phyloP scores from a whole-genome alignment of 73 alveolate genomes.

The Halteria grandinella region DNA sequence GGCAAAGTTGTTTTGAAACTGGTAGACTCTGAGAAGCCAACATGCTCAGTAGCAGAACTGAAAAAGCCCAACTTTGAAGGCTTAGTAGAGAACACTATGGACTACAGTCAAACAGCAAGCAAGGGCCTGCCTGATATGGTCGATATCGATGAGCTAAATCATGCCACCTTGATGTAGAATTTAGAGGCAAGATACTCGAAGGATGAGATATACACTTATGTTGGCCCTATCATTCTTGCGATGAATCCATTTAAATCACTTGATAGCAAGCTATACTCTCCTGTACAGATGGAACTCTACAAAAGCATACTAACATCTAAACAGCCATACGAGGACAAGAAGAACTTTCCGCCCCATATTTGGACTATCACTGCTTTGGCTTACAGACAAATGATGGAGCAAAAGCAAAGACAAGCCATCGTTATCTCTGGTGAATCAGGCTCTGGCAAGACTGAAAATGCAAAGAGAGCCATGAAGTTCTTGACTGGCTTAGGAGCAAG shows the following conservation, averaged over 20 bases:
- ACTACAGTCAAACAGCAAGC: conserved; percentile 53
- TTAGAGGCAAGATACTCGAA: conserved; percentile 78
- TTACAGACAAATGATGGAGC: conserved; percentile 77
- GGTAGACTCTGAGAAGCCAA: conserved; percentile 7
- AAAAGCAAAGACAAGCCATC: conserved; percentile 90
- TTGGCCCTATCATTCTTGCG: conserved; percentile 95
- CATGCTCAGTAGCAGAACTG: not conserved
- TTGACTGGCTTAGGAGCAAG: conserved; percentile 52
- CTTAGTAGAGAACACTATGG: conserved; percentile 36
- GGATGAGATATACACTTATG: conserved; percentile 93
- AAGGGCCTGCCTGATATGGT: conserved; percentile 83
- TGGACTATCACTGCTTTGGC: conserved; percentile 92
- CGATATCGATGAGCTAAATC: conserved; percentile 77
- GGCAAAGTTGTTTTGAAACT: conserved; percentile 6
- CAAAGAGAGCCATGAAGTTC: conserved; percentile 94
- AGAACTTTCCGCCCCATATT: conserved; percentile 85
- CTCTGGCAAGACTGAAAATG: conserved; percentile 99
- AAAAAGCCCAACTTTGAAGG: conserved; percentile 34
- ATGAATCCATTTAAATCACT: conserved; percentile 92
- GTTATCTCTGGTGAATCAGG: conserved; percentile 99
- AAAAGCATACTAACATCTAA: conserved; percentile 11
- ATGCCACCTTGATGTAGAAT: conserved; percentile 82
- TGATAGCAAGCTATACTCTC: conserved; percentile 79
- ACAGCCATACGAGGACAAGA: conserved; percentile 60
- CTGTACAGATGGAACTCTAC: conserved; percentile 38